Conservation (phyloP, 106 monocot species). For the Hemerocallis citrina region DNA sequence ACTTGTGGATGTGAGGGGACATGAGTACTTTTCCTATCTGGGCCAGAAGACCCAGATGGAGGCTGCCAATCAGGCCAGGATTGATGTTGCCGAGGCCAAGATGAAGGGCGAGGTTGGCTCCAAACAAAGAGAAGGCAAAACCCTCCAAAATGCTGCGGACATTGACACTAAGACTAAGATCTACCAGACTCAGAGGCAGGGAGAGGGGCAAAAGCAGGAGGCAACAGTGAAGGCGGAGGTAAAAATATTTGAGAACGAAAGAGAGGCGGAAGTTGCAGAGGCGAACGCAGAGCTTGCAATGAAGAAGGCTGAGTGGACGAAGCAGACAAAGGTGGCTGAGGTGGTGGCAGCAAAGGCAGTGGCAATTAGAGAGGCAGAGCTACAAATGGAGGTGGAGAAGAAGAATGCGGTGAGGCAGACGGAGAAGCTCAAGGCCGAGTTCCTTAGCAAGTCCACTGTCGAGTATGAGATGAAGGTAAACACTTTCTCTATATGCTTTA, state of each 20-base stretch:
- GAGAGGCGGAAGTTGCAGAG: constrained; percentile 68
- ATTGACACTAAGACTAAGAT: constrained; percentile 71
- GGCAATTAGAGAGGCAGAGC: constrained; percentile 60
- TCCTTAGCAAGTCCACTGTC: constrained; percentile 53
- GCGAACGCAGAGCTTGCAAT: constrained; percentile 55
- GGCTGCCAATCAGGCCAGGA: constrained; percentile 67
- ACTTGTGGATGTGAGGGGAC: constrained; percentile 17
- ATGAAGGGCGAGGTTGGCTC: constrained; percentile 74
- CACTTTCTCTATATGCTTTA: no score
- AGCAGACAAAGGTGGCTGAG: constrained; percentile 48
- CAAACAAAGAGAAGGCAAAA: constrained; percentile 48
- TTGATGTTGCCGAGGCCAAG: constrained; percentile 58
- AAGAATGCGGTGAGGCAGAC: constrained; percentile 57
- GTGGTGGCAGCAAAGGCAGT: constrained; percentile 67
- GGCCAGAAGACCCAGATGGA: constrained; percentile 75
- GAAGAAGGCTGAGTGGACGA: constrained; percentile 67
- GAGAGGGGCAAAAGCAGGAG: constrained; percentile 55
- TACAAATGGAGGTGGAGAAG: constrained; percentile 78
- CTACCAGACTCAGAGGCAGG: constrained; percentile 48
- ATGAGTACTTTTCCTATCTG: constrained; percentile 74
- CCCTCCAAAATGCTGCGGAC: constrained; percentile 57
- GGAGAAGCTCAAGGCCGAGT: constrained; percentile 75
- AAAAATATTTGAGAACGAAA: constrained; percentile 58
- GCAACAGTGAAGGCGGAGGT: constrained; percentile 49
- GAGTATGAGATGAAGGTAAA: constrained; percentile 67